Percentiles rank a stretch among this genome's conserved stretches.
phyloP scores from a whole-genome alignment of 768 basidiomycete genomes.

The Postia placenta region DNA sequence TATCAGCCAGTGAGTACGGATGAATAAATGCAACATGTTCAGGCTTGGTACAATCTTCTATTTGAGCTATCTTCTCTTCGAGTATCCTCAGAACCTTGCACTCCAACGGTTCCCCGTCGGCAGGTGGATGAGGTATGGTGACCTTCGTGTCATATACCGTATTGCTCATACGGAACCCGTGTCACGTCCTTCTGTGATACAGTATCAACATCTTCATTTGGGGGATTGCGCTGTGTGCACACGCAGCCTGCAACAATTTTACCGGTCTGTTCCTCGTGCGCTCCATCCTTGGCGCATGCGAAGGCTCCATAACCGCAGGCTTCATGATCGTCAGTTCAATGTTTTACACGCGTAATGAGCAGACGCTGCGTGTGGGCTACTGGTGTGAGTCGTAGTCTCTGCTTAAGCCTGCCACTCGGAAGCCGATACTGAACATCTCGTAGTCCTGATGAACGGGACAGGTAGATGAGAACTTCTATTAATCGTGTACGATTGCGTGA shows the following conservation, averaged over 20 bases:
- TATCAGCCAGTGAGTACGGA: not conserved
- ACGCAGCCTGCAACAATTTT: conserved; percentile 71
- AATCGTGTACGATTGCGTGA: not conserved
- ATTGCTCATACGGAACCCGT: not conserved
- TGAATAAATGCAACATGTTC: not conserved
- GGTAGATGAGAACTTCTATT: conserved; percentile 31
- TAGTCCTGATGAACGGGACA: conserved; percentile 73
- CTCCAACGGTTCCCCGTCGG: conserved; percentile 71
- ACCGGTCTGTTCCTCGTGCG: conserved; percentile 57
- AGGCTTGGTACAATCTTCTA: conserved; percentile 75
- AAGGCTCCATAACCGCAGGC: conserved; percentile 66
- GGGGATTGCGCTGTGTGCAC: conserved; percentile 52
- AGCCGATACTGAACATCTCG: not conserved
- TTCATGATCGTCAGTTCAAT: conserved; percentile 74
- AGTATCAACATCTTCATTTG: conserved; percentile 66
- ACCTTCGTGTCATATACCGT: not conserved
- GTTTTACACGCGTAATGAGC: conserved; percentile 73
- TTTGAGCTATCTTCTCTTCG: conserved; percentile 62
- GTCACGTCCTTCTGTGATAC: conserved; percentile 42
- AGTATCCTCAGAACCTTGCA: conserved; percentile 69
- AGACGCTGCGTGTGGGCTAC: conserved; percentile 64
- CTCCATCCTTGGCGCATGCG: conserved; percentile 65
- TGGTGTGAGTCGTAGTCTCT: conserved; percentile 47
- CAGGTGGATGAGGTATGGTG: conserved; percentile 69
- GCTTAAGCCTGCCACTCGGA: not conserved